Conservation (phyloP, 805 yeast genomes). For the Zygosaccharomyces pseudorouxii region DNA sequence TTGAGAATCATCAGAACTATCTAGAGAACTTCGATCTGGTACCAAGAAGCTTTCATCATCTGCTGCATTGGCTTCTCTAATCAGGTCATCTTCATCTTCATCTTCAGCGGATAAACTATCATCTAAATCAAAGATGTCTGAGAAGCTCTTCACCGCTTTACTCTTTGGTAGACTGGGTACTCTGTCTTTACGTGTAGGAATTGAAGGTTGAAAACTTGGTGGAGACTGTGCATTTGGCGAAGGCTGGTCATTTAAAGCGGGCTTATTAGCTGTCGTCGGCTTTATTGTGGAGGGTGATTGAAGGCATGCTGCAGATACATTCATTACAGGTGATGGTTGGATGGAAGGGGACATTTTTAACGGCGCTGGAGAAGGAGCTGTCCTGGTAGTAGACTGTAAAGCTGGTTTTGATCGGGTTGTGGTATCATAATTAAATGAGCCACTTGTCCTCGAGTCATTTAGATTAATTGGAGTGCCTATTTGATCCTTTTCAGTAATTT, state of each 20-base stretch:
- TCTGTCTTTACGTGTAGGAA: background rate
- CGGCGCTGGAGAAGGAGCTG: background rate
- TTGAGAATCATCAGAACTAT: background rate
- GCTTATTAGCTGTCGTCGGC: background rate
- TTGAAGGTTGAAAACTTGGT: background rate
- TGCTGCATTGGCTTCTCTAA: background rate
- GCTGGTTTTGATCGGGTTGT: background rate
- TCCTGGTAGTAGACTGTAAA: background rate
- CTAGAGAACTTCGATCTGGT: background rate
- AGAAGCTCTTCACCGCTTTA: slow-evolving; percentile 10
- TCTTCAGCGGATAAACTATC: slow-evolving; percentile 10
- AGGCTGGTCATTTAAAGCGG: background rate
- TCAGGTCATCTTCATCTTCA: slow-evolving; percentile 3
- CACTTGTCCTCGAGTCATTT: background rate
- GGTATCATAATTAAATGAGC: background rate
- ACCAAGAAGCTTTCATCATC: background rate
- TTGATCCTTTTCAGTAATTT: background rate
- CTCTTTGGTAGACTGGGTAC: background rate
- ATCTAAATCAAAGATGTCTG: slow-evolving; percentile 20
- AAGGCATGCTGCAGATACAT: background rate
- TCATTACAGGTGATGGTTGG: background rate
- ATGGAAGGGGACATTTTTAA: background rate
- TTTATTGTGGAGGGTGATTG: background rate
- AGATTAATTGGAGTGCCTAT: background rate
- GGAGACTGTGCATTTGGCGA: background rate